Evolutionary conservation across 2,329 filamentous ascomycete genomes (phyloP).

Genomic region (Coniochaeta prunicola): DNA sequence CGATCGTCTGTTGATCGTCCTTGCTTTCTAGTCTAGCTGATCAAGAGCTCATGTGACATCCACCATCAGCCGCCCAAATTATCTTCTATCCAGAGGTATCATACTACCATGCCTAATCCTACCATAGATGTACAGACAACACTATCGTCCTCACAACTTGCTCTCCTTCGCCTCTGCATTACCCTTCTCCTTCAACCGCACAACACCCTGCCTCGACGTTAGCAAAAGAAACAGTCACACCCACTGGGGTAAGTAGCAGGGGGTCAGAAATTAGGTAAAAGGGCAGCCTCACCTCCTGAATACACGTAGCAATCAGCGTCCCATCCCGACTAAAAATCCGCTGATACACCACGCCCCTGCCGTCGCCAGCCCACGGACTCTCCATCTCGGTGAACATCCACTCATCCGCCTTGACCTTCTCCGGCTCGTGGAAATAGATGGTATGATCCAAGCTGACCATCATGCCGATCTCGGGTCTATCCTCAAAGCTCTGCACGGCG

Average conservation of each 20-base stretch:
- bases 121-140: not conserved
- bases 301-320: constrained; percentile 67
- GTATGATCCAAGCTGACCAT: constrained; percentile 75
- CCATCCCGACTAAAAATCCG: constrained; percentile 66
- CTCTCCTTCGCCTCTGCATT: not conserved
- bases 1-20: too few relatives aligned
- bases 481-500: constrained; percentile 28
- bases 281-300: constrained; percentile 58
- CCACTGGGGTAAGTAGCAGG: not conserved
- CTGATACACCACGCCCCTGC: constrained; percentile 68
- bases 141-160: not conserved
- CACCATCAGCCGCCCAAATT: too few relatives aligned
- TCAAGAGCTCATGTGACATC: too few relatives aligned
- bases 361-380: constrained; percentile 73
- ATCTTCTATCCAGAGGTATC: too few relatives aligned
- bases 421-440: constrained; percentile 61
- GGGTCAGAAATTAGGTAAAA: too few relatives aligned
- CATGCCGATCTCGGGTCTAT: constrained; percentile 65
- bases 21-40: too few relatives aligned
- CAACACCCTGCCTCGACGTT: not conserved
- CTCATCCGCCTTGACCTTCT: constrained; percentile 53
- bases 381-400: constrained; percentile 79
- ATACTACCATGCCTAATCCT: too few relatives aligned
- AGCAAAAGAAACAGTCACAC: not conserved
- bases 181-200: not conserved